Percentiles rank a stretch among this genome's conserved stretches.
These are phyloP conservation scores for Yamadazyma nakazawae DNA, from an alignment of 805 yeast genomes.

Conservation along the genomic window DNA sequence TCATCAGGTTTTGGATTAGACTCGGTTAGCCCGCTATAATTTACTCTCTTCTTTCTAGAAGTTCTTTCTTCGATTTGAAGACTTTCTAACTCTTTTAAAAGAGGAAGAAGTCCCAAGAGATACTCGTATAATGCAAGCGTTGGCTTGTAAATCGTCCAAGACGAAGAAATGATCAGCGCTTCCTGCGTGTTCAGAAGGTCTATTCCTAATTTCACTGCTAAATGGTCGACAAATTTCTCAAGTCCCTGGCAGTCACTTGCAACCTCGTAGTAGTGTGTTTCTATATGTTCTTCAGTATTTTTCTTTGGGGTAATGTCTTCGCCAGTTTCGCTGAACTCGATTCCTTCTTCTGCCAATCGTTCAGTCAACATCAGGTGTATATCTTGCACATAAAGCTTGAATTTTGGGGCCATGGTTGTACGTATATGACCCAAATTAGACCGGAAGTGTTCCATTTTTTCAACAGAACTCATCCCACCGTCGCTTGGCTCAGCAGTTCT, in stretches of 20 bases:
- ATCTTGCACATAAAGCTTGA: constrained; percentile 42
- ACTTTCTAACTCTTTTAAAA: constrained; percentile 25
- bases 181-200: not conserved
- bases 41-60: constrained; percentile 17
- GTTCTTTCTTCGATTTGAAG: constrained; percentile 12
- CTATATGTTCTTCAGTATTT: constrained; percentile 6
- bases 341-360: constrained; percentile 26
- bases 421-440: constrained; percentile 6
- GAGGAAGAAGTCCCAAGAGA: constrained; percentile 24
- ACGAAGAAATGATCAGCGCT: constrained; percentile 6
- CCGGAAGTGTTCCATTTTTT: constrained; percentile 29
- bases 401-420: constrained; percentile 18
- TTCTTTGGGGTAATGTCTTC: constrained; percentile 19
- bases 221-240: constrained; percentile 21
- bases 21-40: constrained; percentile 20
- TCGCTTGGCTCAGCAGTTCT: constrained; percentile 31
- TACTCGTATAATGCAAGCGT: constrained; percentile 26
- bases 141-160: constrained; percentile 26
- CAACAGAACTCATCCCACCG: constrained; percentile 37
- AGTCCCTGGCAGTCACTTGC: constrained; percentile 32
- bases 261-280: constrained; percentile 32
- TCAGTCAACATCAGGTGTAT: constrained; percentile 30
- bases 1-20: constrained; percentile 10
- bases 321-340: constrained; percentile 33
- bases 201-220: constrained; percentile 22